Evolutionary conservation across 306 rosid species (phyloP).

Genomic region (Corylus americana): DNA sequence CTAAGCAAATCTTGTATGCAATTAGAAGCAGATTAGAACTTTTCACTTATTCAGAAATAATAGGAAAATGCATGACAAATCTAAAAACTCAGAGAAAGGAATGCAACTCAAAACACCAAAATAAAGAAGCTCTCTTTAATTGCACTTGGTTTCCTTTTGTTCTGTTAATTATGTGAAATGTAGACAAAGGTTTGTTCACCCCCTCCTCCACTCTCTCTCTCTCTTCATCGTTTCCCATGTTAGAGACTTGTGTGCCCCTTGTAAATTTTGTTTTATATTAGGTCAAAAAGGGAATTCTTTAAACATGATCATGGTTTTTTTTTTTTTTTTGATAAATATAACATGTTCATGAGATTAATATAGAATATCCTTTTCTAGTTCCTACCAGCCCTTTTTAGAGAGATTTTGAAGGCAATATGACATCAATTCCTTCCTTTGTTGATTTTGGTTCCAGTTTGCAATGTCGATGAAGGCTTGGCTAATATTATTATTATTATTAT

Average conservation of each 20-base stretch:
- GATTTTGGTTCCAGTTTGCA: background rate
- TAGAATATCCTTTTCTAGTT: background rate
- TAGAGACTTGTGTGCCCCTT: too few species aligned
- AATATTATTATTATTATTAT: too few species aligned
- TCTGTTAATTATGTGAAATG: background rate
- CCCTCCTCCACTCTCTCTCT: too few species aligned
- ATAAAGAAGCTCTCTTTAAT: background rate
- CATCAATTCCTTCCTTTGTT: background rate
- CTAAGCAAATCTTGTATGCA: background rate
- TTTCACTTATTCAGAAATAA: background rate
- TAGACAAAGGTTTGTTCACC: background rate
- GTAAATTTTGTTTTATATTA: background rate
- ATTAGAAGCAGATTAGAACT: background rate
- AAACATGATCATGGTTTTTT: background rate
- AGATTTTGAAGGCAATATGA: background rate
- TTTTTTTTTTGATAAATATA: background rate
- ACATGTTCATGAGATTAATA: background rate
- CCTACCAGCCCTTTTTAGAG: background rate
- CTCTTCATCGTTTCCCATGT: too few species aligned
- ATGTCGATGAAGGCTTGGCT: too few species aligned
- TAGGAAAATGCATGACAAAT: background rate
- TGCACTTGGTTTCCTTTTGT: background rate
- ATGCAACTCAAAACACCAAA: background rate
- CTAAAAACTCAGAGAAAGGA: background rate
- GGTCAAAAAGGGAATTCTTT: background rate